phyloP scores from a whole-genome alignment of 345 rosid genomes.

The Murraya koenigii region DNA sequence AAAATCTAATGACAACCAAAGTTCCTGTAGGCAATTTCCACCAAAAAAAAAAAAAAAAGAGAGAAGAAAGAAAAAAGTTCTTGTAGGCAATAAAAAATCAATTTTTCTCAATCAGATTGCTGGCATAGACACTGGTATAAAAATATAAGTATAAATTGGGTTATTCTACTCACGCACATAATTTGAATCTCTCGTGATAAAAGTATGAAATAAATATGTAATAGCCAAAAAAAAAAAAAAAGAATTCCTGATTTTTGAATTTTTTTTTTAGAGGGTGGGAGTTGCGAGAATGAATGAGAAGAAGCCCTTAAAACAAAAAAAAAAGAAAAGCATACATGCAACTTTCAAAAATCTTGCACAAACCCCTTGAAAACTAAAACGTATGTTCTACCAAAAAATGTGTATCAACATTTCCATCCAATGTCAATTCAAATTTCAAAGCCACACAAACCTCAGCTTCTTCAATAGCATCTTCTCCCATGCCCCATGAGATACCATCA shows the following conservation, averaged over 20 bases:
- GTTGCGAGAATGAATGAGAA: neutral
- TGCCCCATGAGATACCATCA: constrained; percentile 99
- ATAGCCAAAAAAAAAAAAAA: neutral
- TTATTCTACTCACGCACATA: neutral
- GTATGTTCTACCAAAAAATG: neutral
- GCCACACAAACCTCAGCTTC: constrained; percentile 74
- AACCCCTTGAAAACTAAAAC: neutral
- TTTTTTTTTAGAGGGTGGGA: too few relatives aligned
- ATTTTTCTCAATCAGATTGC: neutral
- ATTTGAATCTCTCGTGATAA: neutral
- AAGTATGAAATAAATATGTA: neutral
- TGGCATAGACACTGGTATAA: neutral
- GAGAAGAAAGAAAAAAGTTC: neutral
- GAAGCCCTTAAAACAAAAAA: neutral
- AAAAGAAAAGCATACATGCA: too few relatives aligned
- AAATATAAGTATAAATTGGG: neutral
- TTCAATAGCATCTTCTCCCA: constrained; percentile 97
- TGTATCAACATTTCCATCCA: neutral
- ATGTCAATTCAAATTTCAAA: neutral
- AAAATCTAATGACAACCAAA: neutral
- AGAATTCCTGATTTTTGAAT: neutral
- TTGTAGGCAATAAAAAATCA: neutral
- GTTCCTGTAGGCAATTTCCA: too few relatives aligned
- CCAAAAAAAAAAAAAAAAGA: too few relatives aligned
- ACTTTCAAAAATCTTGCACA: too few relatives aligned